Evolutionary conservation across 768 basidiomycete species (phyloP).

Genomic region (Mycena vitilis): DNA sequence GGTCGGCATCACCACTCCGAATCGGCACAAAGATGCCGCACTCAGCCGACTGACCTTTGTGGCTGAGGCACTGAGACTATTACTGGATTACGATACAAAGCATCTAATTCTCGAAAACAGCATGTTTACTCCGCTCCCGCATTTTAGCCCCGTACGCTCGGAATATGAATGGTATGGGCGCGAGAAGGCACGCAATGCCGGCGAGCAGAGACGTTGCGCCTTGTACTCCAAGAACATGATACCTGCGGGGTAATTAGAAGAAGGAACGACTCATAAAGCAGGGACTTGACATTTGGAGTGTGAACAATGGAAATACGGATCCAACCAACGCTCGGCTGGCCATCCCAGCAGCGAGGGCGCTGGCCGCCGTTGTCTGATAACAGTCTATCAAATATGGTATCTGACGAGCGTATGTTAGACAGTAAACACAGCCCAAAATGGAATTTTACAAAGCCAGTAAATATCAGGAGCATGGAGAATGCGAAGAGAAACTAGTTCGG

Average conservation of each 20-base stretch:
- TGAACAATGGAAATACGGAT: conserved; percentile 28
- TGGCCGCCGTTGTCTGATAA: conserved; percentile 30
- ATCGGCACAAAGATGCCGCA: too few relatives aligned
- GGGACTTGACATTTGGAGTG: conserved; percentile 23
- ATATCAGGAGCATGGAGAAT: conserved; percentile 29
- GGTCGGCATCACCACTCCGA: too few relatives aligned
- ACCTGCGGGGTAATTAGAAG: neutral
- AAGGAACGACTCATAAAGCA: neutral
- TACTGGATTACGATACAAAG: neutral
- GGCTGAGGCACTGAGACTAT: neutral
- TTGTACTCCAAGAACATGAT: conserved; percentile 22
- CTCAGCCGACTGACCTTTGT: too few relatives aligned
- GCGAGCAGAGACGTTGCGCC: conserved; percentile 29
- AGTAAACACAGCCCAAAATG: neutral
- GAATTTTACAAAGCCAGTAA: conserved; percentile 31
- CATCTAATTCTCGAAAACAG: neutral
- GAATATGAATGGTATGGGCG: conserved; percentile 30
- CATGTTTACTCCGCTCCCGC: conserved; percentile 18
- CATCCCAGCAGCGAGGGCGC: conserved; percentile 31
- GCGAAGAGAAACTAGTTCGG: conserved; percentile 22
- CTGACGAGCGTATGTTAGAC: neutral
- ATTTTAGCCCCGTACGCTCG: conserved; percentile 18
- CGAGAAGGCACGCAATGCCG: conserved; percentile 26
- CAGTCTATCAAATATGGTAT: conserved; percentile 30
- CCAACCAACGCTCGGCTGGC: conserved; percentile 30